Evolutionary conservation across 495 filamentous ascomycete genomes (phyloP), one percentile per base, ranked within the genome.

Genomic region (Eremomyces bilateralis): DNA sequence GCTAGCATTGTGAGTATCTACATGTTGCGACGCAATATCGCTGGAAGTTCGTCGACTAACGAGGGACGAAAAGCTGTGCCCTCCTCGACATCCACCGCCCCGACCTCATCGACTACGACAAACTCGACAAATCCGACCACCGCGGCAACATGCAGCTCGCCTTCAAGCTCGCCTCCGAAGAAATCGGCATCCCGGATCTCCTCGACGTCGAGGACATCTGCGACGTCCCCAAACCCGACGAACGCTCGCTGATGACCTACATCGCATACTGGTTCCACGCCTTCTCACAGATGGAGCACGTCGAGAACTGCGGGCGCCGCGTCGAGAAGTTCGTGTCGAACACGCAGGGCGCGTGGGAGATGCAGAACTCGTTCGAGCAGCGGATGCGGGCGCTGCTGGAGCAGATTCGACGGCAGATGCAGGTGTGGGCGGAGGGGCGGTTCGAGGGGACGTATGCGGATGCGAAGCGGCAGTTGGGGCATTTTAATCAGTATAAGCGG

Each of bases 251-350:
- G 51, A 95, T 97, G 85, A 97, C 88, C 4, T 97, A 97, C 50
- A 95, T 97, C 43, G 88, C 88, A 39, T 95, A 95, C 55, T 97
- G 90, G 88, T 97, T 95, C 65, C 88, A 97, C 47, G 90, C 88
- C 38, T 97, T 97, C 48, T 93, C 84, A 16, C 83, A 94, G 49
- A 80, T 97, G 69, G 88, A 97, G 54, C 68, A 82, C 42, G 90
- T 97, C 10, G 88, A 97, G 50, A 97, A 95, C 51, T 90, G 90
- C 1, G 88, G 88, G 2, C 68, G 88, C 36, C 69, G 88, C 38
- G 88, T 97, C 2, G 88, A 97, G 61, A 97, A 97, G 59, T 97
- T 97, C 45, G 79, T 95, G 30, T 80, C 78, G 49, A 93, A 88
- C 48, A 95, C 95, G 88, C 82, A 93, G 43, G 88, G 85, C n/a